phyloP scores from a whole-genome alignment of 306 rosid genomes.

The Cercis canadensis region DNA sequence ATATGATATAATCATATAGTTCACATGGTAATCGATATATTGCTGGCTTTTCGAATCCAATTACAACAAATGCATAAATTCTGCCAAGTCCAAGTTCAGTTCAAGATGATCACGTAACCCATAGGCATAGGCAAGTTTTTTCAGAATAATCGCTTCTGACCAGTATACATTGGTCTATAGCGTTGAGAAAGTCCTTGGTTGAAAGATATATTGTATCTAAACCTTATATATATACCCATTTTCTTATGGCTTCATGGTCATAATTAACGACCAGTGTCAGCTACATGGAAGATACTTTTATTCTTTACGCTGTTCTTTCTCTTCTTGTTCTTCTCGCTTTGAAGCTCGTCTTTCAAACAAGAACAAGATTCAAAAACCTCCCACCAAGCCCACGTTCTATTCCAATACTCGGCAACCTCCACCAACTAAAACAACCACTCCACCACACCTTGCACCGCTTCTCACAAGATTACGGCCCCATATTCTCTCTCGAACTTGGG shows the following conservation, averaged over 20 bases:
- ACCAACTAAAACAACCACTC: conserved; percentile 48
- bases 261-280: no score
- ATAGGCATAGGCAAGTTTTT: no score
- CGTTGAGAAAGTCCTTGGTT: no score
- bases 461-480: conserved; percentile 52
- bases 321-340: conserved; percentile 19
- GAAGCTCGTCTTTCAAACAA: conserved; percentile 36
- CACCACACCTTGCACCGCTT: conserved; percentile 44
- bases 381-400: conserved; percentile 64
- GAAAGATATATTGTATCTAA: no score
- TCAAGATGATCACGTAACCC: background rate
- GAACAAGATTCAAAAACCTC: conserved; percentile 38
- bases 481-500: conserved; percentile 42
- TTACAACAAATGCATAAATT: no score
- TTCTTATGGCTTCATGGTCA: no score
- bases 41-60: background rate
- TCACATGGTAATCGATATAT: background rate
- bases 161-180: no score
- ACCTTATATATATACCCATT: no score
- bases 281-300: conserved; percentile 18
- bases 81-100: background rate
- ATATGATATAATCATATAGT: background rate
- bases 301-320: background rate
- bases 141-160: no score
- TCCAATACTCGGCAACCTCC: conserved; percentile 72